Evolutionary conservation across 345 rosid species (phyloP).

Genomic region (Camelina neglecta): DNA sequence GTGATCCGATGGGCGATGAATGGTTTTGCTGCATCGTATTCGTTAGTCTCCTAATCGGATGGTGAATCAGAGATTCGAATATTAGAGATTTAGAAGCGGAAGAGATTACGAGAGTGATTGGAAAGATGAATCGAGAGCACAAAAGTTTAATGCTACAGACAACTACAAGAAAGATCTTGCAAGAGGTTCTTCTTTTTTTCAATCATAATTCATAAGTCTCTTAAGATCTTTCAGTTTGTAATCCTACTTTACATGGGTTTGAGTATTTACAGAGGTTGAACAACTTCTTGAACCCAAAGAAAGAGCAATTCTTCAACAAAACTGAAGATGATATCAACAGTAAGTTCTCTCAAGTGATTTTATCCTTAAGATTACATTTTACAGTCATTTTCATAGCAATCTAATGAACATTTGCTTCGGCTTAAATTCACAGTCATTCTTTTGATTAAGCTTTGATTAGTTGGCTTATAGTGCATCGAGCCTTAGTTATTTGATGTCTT

Average conservation of each 20-base stretch:
- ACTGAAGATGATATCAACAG: constrained; percentile 51
- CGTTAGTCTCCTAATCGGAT: no score
- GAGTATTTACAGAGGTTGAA: constrained; percentile 64
- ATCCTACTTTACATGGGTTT: constrained; percentile 12
- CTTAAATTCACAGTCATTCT: not conserved
- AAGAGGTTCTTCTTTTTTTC: constrained; percentile 50
- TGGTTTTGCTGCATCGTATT: no score
- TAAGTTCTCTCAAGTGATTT: constrained; percentile 5
- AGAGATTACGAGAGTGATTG: constrained; percentile 54
- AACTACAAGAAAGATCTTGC: constrained; percentile 51
- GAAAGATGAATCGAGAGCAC: constrained; percentile 38
- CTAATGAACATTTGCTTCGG: constrained; percentile 13
- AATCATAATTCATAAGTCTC: not conserved
- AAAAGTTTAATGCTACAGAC: constrained; percentile 34
- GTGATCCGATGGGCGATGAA: no score
- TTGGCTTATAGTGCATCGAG: no score
- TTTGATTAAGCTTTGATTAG: no score
- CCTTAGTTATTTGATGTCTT: no score
- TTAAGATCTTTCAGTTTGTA: not conserved
- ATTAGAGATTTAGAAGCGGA: no score
- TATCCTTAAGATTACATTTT: no score
- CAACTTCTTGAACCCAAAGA: constrained; percentile 77
- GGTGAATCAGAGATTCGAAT: no score
- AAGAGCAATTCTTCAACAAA: constrained; percentile 69
- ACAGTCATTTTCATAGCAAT: not conserved